Evolutionary conservation across 179 eudicot species (phyloP).

Genomic region (Drosera spatulata): DNA sequence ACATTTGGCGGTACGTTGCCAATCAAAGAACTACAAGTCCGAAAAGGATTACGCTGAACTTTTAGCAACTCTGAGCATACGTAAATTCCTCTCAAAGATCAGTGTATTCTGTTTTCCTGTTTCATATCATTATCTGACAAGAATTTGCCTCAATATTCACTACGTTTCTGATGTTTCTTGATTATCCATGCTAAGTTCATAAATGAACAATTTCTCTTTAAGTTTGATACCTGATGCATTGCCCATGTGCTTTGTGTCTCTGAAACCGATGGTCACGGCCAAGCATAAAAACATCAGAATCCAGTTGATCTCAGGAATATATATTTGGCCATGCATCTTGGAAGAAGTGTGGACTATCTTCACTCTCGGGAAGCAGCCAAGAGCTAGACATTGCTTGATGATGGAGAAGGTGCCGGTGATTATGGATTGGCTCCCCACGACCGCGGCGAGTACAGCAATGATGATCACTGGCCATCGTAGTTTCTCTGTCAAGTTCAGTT

Average conservation of each 20-base stretch:
- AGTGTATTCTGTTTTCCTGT: too few species aligned
- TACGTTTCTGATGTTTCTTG: too few species aligned
- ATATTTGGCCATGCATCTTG: constrained; percentile 47
- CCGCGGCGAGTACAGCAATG: constrained; percentile 35
- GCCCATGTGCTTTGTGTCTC: constrained; percentile 26
- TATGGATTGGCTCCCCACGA: constrained; percentile 53
- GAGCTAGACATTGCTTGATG: constrained; percentile 45
- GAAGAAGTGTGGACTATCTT: constrained; percentile 50
- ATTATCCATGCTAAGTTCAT: too few species aligned
- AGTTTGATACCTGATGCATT: constrained; percentile 33
- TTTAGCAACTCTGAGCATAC: too few species aligned
- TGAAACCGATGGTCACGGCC: constrained; percentile 39
- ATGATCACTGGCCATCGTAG: constrained; percentile 6
- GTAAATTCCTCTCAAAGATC: too few species aligned
- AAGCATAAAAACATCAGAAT: constrained; percentile 34
- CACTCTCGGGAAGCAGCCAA: constrained; percentile 53
- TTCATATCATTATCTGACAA: too few species aligned
- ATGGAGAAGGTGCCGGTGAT: constrained; percentile 51
- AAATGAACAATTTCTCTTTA: too few species aligned
- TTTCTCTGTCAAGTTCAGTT: too few species aligned
- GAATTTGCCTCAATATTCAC: too few species aligned
- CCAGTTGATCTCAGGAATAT: constrained; percentile 56
- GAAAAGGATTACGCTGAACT: too few species aligned
- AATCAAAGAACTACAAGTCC: too few species aligned
- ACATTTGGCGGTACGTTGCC: too few species aligned